Conservation (phyloP, 306 rosid genomes). For the Chamaecrista fasciculata region DNA sequence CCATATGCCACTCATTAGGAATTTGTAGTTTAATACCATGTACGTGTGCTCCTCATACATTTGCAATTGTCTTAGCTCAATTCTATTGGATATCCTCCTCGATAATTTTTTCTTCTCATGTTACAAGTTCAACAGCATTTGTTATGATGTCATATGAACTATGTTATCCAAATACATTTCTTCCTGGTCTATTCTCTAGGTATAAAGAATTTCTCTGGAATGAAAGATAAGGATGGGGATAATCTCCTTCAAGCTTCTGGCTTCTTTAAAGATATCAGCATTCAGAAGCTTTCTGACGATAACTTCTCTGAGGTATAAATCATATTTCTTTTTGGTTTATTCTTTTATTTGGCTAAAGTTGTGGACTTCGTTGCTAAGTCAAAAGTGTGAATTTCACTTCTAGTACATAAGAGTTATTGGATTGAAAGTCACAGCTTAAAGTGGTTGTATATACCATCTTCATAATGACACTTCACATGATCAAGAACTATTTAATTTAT, state of each 20-base stretch:
- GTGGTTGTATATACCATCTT: slow-evolving; percentile 5
- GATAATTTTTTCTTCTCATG: background rate
- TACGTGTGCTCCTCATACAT: background rate
- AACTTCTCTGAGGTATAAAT: slow-evolving; percentile 61
- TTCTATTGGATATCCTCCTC: background rate
- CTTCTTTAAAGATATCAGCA: slow-evolving; percentile 50
- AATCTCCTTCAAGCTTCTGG: slow-evolving; percentile 58
- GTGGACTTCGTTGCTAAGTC: slow-evolving; percentile 7
- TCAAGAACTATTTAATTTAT: slow-evolving; percentile 13
- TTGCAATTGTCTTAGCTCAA: background rate
- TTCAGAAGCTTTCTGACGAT: slow-evolving; percentile 71
- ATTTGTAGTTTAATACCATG: background rate
- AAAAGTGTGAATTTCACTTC: slow-evolving; percentile 8
- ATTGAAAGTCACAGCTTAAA: background rate
- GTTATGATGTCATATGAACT: slow-evolving; percentile 13
- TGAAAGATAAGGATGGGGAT: slow-evolving; percentile 25
- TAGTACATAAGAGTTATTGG: background rate
- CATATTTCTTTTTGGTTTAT: slow-evolving; percentile 25
- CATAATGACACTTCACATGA: slow-evolving; percentile 7
- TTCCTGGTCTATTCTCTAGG: slow-evolving; percentile 39
- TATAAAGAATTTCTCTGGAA: slow-evolving; percentile 47
- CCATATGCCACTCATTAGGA: background rate
- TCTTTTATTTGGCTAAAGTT: background rate
- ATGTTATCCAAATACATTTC: slow-evolving; percentile 9
- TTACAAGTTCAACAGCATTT: background rate